These are phyloP conservation scores for Epichloe sp. DNA, from an alignment of 2,329 filamentous ascomycete species.

Conservation along the genomic window DNA sequence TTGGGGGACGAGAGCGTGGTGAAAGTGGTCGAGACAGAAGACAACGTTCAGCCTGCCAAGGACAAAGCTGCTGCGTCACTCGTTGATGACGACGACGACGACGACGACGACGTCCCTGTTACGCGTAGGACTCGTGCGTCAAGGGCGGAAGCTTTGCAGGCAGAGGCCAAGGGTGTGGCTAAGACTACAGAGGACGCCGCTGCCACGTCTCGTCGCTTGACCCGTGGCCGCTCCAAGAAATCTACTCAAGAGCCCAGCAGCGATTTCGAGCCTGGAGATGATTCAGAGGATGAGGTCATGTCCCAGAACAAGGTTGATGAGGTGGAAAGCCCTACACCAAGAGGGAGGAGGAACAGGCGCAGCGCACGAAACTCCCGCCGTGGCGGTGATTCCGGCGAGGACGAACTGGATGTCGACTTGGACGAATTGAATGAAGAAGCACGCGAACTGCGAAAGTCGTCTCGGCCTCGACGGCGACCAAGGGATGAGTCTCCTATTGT, in stretches of 20 bases:
- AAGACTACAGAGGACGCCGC: constrained; percentile 18
- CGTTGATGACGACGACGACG: constrained; percentile 17
- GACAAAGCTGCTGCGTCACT: constrained; percentile 12
- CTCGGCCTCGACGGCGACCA: constrained; percentile 36
- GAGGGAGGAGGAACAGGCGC: constrained; percentile 30
- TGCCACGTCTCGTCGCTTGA: constrained; percentile 31
- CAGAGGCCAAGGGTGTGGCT: constrained; percentile 16
- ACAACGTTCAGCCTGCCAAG: constrained; percentile 14
- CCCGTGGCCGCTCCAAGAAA: constrained; percentile 30
- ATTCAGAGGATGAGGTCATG: constrained; percentile 41
- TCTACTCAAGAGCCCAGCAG: constrained; percentile 42
- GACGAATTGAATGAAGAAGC: constrained; percentile 55
- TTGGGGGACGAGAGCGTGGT: constrained; percentile 18
- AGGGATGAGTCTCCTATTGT: constrained; percentile 41
- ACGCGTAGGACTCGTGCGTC: constrained; percentile 31
- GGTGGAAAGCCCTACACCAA: constrained; percentile 34
- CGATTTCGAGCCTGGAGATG: constrained; percentile 48
- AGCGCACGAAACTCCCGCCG: constrained; percentile 33
- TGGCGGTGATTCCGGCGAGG: constrained; percentile 40
- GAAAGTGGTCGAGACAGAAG: constrained; percentile 11
- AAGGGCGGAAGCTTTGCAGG: constrained; percentile 18
- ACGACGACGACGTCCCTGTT: constrained; percentile 36
- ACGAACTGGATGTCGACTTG: constrained; percentile 44
- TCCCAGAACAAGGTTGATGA: constrained; percentile 33
- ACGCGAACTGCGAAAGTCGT: constrained; percentile 44